phyloP scores from a whole-genome alignment of 83 land plant species.

The Thuja plicata region DNA sequence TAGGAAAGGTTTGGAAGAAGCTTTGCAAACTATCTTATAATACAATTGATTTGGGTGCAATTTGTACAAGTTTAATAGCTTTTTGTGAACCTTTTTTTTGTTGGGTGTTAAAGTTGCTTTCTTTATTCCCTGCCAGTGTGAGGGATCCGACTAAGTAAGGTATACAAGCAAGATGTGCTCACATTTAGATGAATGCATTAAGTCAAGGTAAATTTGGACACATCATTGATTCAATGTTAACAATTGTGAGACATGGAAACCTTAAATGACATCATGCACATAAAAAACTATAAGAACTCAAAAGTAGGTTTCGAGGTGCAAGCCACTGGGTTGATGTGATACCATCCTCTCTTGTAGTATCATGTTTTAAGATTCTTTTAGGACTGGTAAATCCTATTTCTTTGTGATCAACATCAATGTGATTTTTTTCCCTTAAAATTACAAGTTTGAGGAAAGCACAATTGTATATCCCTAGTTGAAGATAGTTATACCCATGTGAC shows the following conservation, averaged over 20 bases:
- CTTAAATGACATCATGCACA: background rate
- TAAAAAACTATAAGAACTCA: no score
- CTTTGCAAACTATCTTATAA: background rate
- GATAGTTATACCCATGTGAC: background rate
- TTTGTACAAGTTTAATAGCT: background rate
- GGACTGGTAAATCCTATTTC: background rate
- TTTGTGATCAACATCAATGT: background rate
- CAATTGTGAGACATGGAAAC: background rate
- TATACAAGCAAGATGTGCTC: background rate
- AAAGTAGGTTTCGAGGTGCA: no score
- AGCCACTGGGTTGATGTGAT: background rate
- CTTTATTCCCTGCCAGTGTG: background rate
- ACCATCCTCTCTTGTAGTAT: background rate
- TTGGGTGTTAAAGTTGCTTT: background rate
- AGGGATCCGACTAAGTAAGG: background rate
- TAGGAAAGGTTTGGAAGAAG: background rate
- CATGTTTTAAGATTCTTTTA: background rate
- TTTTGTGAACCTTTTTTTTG: background rate
- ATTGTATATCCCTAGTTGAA: background rate
- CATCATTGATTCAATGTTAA: background rate
- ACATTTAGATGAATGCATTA: background rate
- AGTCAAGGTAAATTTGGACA: background rate
- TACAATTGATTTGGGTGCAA: background rate
- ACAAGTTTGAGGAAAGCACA: background rate
- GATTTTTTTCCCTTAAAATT: background rate